Evolutionary conservation across 179 eudicot species (phyloP).

Genomic region (Silene noctiflora): DNA sequence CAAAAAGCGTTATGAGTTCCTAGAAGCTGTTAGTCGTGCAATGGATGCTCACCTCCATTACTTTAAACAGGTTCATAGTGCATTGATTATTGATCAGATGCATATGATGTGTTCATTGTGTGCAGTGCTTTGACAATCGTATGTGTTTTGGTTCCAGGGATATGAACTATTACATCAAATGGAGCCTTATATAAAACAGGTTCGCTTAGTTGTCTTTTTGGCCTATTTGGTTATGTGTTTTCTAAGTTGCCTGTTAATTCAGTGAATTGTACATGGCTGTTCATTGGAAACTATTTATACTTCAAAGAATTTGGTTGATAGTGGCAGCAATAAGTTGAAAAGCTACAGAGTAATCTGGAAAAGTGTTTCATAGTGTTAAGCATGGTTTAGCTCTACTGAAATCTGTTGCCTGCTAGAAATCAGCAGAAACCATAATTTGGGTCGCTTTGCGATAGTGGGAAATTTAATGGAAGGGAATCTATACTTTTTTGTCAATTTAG

Average conservation of each 20-base stretch:
- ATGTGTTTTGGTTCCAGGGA: constrained; percentile 50
- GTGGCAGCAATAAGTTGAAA: background rate
- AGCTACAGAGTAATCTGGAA: background rate
- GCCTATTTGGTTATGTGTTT: constrained; percentile 8
- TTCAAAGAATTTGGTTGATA: background rate
- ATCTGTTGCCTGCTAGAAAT: background rate
- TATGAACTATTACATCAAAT: constrained; percentile 82
- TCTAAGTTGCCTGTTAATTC: background rate
- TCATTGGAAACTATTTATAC: background rate
- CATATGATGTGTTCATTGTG: constrained; percentile 11
- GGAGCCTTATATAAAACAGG: constrained; percentile 94
- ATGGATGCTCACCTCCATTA: constrained; percentile 93
- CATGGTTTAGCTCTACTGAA: background rate
- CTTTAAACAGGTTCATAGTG: constrained; percentile 64
- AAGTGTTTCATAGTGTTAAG: background rate
- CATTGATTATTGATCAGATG: constrained; percentile 4
- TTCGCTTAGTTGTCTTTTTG: constrained; percentile 20
- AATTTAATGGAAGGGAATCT: background rate
- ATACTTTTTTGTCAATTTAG: no score
- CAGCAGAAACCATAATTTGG: background rate
- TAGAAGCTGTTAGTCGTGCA: constrained; percentile 76
- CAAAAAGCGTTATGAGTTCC: constrained; percentile 77
- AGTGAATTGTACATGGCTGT: background rate
- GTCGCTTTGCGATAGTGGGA: background rate
- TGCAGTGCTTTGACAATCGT: constrained; percentile 5